Percentiles rank a stretch among this genome's conserved stretches.
Conservation (phyloP, 2,329 filamentous ascomycete genomes). For the Zymoseptoria ardabiliae region DNA sequence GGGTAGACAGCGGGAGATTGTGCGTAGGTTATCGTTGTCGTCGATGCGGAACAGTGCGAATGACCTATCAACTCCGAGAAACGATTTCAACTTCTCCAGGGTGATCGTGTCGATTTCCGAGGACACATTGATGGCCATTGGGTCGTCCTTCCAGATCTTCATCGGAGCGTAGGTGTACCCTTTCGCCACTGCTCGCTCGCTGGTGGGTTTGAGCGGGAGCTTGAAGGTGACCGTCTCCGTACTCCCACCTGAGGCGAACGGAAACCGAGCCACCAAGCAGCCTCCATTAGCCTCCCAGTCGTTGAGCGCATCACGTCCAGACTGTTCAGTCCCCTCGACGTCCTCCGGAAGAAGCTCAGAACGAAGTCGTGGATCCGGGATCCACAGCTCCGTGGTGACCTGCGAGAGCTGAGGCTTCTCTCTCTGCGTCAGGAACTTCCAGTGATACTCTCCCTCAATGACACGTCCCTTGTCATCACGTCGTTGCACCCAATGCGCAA, state of each 20-base stretch:
- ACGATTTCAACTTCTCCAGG: constrained; percentile 55
- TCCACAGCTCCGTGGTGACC: constrained; percentile 60
- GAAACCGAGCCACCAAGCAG: constrained; percentile 61
- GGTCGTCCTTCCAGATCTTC: constrained; percentile 56
- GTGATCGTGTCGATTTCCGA: constrained; percentile 45
- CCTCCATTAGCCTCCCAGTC: constrained; percentile 48
- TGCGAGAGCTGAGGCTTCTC: constrained; percentile 64
- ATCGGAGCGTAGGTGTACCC: constrained; percentile 56
- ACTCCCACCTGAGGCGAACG: constrained; percentile 25
- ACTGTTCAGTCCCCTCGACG: constrained; percentile 2
- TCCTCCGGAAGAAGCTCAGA: constrained; percentile 4
- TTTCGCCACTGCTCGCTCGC: constrained; percentile 49
- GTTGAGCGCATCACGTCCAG: constrained; percentile 11
- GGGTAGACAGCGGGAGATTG: constrained; percentile 56
- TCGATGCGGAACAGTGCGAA: constrained; percentile 64
- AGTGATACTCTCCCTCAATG: constrained; percentile 42
- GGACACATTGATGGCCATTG: constrained; percentile 40
- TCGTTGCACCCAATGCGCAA: constrained; percentile 54
- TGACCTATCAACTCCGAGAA: constrained; percentile 59
- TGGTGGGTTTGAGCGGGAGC: constrained; percentile 57
- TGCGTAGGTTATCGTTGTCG: constrained; percentile 42
- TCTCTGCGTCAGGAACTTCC: constrained; percentile 66
- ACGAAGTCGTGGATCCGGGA: constrained; percentile 46
- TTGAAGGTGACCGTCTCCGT: constrained; percentile 52
- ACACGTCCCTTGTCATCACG: constrained; percentile 8